Conservation (phyloP, 2,329 filamentous ascomycete genomes). For the Volutella citrinella region DNA sequence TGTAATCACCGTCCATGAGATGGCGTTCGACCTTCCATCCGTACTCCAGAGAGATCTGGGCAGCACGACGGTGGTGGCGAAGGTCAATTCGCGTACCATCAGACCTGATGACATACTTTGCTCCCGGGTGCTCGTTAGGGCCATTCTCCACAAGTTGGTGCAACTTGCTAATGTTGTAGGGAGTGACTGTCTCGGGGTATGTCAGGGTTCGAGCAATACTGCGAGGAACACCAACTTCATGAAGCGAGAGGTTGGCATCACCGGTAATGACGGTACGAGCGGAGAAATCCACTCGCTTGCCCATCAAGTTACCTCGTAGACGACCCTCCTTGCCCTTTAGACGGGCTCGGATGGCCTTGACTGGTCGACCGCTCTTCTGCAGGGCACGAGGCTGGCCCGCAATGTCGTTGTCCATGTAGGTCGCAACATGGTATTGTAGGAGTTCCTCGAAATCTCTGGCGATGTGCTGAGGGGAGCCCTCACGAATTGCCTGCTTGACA, state of each 20-base stretch:
- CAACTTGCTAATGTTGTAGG: constrained; percentile 94
- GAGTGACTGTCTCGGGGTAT: constrained; percentile 95
- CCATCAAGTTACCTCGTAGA: constrained; percentile 98
- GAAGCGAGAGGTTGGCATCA: constrained; percentile 92
- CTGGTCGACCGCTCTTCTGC: constrained; percentile 93
- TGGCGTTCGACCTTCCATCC: constrained; percentile 99
- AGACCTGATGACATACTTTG: constrained; percentile 91
- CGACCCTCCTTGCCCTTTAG: constrained; percentile 99
- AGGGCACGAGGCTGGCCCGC: constrained; percentile 90
- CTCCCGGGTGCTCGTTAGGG: constrained; percentile 91
- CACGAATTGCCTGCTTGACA: constrained; percentile 83
- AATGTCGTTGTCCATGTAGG: constrained; percentile 99
- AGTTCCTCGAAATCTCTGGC: constrained; percentile 86
- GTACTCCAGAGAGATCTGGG: constrained; percentile 83
- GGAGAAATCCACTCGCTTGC: constrained; percentile 98
- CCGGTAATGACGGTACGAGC: constrained; percentile 99
- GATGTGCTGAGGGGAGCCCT: constrained; percentile 90
- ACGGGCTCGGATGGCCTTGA: constrained; percentile 94
- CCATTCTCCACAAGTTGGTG: constrained; percentile 89
- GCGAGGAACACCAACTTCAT: constrained; percentile 94
- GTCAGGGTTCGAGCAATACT: constrained; percentile 92
- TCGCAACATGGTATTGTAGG: constrained; percentile 96
- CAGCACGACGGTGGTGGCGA: constrained; percentile 84
- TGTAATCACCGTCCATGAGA: constrained; percentile 92
- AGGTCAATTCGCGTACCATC: constrained; percentile 94